Evolutionary conservation across 176 grass and related monocot genomes (phyloP).

Genomic region (Carex scoparia): DNA sequence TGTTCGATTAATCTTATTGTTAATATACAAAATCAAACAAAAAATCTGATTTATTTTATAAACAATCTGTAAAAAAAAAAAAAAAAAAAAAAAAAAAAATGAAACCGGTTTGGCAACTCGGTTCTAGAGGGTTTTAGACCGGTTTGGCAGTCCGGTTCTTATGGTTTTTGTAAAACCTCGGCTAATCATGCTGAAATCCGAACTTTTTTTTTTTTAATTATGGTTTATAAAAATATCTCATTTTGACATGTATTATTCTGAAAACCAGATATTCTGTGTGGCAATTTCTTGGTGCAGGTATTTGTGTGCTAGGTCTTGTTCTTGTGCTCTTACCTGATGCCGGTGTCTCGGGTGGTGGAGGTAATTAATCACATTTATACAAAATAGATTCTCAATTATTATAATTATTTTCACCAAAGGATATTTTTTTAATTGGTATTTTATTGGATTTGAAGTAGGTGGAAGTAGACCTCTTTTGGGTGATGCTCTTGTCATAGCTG

Average conservation of each 20-base stretch:
- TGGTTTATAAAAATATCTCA: too few relatives aligned
- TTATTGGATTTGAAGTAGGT: slow-evolving; percentile 32
- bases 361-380: slow-evolving; percentile 43
- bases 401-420: background rate
- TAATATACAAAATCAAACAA: too few relatives aligned
- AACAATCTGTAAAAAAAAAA: too few relatives aligned
- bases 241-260: slow-evolving; percentile 78
- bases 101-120: too few relatives aligned
- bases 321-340: slow-evolving; percentile 67
- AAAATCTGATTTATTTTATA: too few relatives aligned
- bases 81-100: too few relatives aligned
- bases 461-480: slow-evolving; percentile 54
- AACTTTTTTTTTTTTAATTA: too few relatives aligned
- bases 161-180: too few relatives aligned
- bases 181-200: too few relatives aligned
- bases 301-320: slow-evolving; percentile 65
- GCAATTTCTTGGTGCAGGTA: slow-evolving; percentile 52
- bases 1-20: too few relatives aligned
- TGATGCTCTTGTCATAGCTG: slow-evolving; percentile 59
- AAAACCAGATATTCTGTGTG: slow-evolving; percentile 64
- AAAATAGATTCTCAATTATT: slow-evolving; percentile 12
- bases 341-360: slow-evolving; percentile 46
- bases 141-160: too few relatives aligned
- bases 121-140: too few relatives aligned
- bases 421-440: background rate